Base-by-base conservation (phyloP, 2,329 filamentous ascomycete species). In the Epicoccum sorghinum region DNA sequence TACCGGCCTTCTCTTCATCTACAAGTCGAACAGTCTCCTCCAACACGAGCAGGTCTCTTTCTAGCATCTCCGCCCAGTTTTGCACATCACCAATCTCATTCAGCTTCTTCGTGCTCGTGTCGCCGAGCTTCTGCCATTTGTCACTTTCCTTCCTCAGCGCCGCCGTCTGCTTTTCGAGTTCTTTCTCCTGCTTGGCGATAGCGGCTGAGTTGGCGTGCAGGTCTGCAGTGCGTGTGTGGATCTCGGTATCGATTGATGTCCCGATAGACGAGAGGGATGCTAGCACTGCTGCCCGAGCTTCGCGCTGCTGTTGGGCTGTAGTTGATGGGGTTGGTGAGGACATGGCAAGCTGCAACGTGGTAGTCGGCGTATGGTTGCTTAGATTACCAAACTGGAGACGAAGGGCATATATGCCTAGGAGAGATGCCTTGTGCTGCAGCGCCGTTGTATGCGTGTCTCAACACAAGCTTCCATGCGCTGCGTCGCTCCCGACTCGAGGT, bases 41-140 rank as follows among this genome's bases (percentile, higher is more conserved):
- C 56, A 77, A 48, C 35, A 77, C 73, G 48, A 77, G 38, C 54
- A 77, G 41, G 44, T 77, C 75, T 41, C 74, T 62, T 57, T 77
- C 90, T 67, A 93, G 79, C 76, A 92, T 85, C 81, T 95, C 90
- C 22, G 90, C 89, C 90, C 90, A 95, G 73, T 93, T 93, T 80
- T 93, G 89, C 69, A 93, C 84, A 70, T 92, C 87, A 23, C 90
- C 89, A 57, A 92, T 79, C 79, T 92, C 89, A 77, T 92, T 93
- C 55, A 93, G 78, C 67, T 82, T 82, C 60, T 82, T 81, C 40
- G 84, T 83, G 32, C 87, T 86, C 53, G 81, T 82, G 61, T 83
- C 83, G 4, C 86, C 86, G 63, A 90, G 79, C 61, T 82, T 82
- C 61, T 81, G 82, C 68, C 90, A 82, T 73, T 84, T 83, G 57